A percentile compares a stretch with the other conserved stretches of the same genome.
phyloP scores from a whole-genome alignment of 768 basidiomycete species.

The Roridomyces roridus region DNA sequence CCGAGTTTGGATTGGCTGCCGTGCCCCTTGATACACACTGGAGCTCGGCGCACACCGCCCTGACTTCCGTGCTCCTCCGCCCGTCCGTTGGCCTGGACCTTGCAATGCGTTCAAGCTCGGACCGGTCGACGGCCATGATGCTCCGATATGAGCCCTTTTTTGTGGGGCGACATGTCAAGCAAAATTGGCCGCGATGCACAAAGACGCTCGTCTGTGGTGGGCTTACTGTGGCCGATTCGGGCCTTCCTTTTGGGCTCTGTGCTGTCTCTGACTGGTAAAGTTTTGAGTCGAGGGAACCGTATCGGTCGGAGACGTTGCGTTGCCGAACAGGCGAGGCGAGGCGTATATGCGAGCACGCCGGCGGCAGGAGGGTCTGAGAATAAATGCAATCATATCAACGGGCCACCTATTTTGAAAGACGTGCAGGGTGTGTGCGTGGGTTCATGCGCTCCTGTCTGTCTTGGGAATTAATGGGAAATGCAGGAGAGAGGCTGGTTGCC shows the following conservation, averaged over 20 bases:
- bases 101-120: too few species aligned
- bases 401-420: not conserved
- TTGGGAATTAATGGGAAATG: slow-evolving; percentile 1
- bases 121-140: slow-evolving; percentile 6
- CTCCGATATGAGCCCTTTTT: slow-evolving; percentile 16
- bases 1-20: slow-evolving; percentile 14
- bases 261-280: too few species aligned
- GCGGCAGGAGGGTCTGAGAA: slow-evolving; percentile 2
- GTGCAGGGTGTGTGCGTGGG: too few species aligned
- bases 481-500: slow-evolving; percentile 1
- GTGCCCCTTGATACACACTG: too few species aligned
- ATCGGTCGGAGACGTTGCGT: slow-evolving; percentile 14
- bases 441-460: slow-evolving; percentile 11
- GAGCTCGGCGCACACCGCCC: too few species aligned
- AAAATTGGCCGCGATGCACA: slow-evolving; percentile 18
- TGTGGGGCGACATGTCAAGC: slow-evolving; percentile 16
- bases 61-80: too few species aligned
- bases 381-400: slow-evolving; percentile 17
- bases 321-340: slow-evolving; percentile 1
- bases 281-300: slow-evolving; percentile 12
- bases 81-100: too few species aligned
- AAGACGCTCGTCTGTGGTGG: slow-evolving; percentile 9
- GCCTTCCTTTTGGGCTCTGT: not conserved
- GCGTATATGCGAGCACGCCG: not conserved
- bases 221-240: slow-evolving; percentile 18